These are phyloP conservation scores for Brassica cretica DNA, from an alignment of 345 rosid genomes.

Conservation along the genomic window DNA sequence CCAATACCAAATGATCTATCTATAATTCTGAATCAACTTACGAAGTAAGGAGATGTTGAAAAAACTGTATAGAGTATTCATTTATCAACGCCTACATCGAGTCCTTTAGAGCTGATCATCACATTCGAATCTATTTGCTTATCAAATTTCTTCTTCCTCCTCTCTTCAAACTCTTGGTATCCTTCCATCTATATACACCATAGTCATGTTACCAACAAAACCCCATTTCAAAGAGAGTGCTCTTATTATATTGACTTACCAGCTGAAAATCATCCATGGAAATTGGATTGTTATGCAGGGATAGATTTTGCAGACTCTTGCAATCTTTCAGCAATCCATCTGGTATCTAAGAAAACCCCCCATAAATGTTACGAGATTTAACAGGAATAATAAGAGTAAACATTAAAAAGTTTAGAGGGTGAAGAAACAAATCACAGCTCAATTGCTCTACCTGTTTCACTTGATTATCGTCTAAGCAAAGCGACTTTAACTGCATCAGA, in stretches of 20 bases:
- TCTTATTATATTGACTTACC: constrained; percentile 42
- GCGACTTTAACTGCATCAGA: constrained; percentile 75
- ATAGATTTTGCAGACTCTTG: constrained; percentile 80
- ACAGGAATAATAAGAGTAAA: not conserved
- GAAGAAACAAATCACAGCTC: not conserved
- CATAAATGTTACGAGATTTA: not conserved
- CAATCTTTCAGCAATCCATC: constrained; percentile 73
- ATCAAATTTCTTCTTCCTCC: constrained; percentile 93
- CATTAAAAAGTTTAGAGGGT: not conserved
- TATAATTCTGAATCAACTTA: constrained; percentile 15
- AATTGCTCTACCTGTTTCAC: constrained; percentile 61
- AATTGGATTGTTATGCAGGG: constrained; percentile 86
- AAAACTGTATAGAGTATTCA: not conserved
- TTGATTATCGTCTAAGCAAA: constrained; percentile 68
- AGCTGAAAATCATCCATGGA: constrained; percentile 93
- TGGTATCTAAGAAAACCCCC: constrained; percentile 60
- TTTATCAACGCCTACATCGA: constrained; percentile 87
- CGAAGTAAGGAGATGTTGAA: not conserved
- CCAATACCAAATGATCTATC: not conserved
- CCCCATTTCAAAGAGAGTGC: no score
- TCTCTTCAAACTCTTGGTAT: constrained; percentile 77
- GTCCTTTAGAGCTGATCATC: constrained; percentile 92
- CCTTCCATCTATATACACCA: constrained; percentile 69
- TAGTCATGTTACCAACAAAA: no score
- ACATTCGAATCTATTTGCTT: constrained; percentile 94